phyloP scores from a whole-genome alignment of 2,329 filamentous ascomycete species.

The Didymella sp. region DNA sequence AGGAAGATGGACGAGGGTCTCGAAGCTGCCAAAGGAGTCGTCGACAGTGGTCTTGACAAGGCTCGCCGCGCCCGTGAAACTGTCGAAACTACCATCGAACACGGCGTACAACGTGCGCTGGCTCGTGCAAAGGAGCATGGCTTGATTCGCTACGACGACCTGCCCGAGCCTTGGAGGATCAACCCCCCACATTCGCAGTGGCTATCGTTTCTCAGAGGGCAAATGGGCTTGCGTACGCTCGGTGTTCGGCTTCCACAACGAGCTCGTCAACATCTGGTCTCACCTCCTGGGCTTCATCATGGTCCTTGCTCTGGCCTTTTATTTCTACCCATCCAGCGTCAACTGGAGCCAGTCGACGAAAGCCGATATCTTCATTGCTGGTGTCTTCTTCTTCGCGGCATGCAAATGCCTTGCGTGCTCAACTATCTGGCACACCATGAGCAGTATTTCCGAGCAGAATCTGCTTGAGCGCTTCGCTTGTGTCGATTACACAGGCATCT shows the following conservation, averaged over 20 bases:
- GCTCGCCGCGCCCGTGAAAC: slow-evolving; percentile 79
- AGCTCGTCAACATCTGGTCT: slow-evolving; percentile 97
- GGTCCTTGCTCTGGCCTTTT: slow-evolving; percentile 87
- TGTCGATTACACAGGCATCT: slow-evolving; percentile 98
- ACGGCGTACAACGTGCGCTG: slow-evolving; percentile 83
- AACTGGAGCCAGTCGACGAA: slow-evolving; percentile 89
- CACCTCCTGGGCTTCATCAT: slow-evolving; percentile 89
- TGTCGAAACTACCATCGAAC: slow-evolving; percentile 69
- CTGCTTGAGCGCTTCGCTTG: slow-evolving; percentile 95
- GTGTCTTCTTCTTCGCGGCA: slow-evolving; percentile 94
- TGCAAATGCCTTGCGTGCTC: slow-evolving; percentile 95
- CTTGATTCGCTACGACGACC: slow-evolving; percentile 85
- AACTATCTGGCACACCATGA: slow-evolving; percentile 99
- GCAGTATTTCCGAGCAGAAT: slow-evolving; percentile 87
- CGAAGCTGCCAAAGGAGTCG: slow-evolving; percentile 74
- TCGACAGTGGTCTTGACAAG: slow-evolving; percentile 81
- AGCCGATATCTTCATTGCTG: slow-evolving; percentile 87
- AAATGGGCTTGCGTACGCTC: slow-evolving; percentile 88
- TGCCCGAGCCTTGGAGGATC: slow-evolving; percentile 90
- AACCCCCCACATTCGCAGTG: slow-evolving; percentile 92
- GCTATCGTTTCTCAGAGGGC: slow-evolving; percentile 92
- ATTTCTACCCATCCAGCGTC: slow-evolving; percentile 88
- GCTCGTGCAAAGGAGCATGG: slow-evolving; percentile 77
- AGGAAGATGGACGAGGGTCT: slow-evolving; percentile 82
- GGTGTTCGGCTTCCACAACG: slow-evolving; percentile 85